These are phyloP conservation scores for Colletotrichum sp. DNA, from an alignment of 2,329 filamentous ascomycete species.

Conservation along the genomic window DNA sequence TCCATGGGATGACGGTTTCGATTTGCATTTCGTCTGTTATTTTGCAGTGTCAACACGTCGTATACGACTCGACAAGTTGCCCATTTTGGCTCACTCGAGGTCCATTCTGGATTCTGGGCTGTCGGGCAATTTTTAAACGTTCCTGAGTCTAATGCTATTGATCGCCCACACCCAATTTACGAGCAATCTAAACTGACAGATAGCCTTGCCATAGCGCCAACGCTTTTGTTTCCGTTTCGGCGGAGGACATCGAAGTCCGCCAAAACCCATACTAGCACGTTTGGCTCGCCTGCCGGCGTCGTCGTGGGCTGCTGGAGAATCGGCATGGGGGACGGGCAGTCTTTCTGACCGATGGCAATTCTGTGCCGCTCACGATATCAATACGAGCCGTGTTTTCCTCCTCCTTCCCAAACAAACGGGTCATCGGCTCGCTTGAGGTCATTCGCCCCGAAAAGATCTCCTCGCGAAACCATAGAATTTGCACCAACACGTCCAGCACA, in stretches of 20 bases:
- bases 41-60: background rate
- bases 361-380: background rate
- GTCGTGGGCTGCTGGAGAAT: background rate
- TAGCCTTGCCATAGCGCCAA: background rate
- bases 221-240: background rate
- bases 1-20: conserved; percentile 12
- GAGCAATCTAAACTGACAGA: background rate
- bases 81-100: background rate
- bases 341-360: background rate
- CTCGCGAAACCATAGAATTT: background rate
- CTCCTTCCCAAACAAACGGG: background rate
- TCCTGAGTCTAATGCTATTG: background rate
- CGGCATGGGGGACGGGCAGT: background rate
- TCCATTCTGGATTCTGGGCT: background rate
- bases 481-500: background rate
- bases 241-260: background rate
- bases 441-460: background rate
- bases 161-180: background rate
- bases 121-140: background rate
- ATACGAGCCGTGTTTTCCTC: background rate
- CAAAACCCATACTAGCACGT: background rate
- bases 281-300: background rate
- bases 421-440: background rate
- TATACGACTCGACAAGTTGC: background rate
- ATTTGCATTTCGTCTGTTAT: background rate